Percentiles rank a stretch among this genome's conserved stretches.
Conservation (phyloP, 2,329 filamentous ascomycete species). For the Waltergamsia citrina region DNA sequence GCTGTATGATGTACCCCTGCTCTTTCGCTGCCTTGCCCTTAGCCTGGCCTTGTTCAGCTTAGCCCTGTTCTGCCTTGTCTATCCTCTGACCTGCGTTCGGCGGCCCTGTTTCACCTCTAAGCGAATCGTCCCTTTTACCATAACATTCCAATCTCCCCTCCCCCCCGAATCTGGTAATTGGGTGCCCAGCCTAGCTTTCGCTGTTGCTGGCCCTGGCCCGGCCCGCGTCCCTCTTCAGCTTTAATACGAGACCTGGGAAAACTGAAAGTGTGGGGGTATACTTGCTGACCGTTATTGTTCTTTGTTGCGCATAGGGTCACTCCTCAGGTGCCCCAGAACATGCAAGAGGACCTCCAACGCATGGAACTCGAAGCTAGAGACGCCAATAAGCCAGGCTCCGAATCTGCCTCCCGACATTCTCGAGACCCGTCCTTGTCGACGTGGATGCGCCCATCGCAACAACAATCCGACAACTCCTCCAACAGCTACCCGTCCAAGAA, state of each 20-base stretch:
- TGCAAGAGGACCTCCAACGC: slow-evolving; percentile 87
- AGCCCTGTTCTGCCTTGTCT: too few relatives aligned
- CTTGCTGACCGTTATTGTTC: slow-evolving; percentile 23
- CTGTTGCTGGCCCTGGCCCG: slow-evolving; percentile 13
- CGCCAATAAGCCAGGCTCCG: slow-evolving; percentile 20
- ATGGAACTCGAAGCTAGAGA: slow-evolving; percentile 72
- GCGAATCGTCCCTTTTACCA: too few relatives aligned
- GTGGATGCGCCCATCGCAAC: slow-evolving; percentile 11
- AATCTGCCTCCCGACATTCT: slow-evolving; percentile 21
- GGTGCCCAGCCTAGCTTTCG: too few relatives aligned
- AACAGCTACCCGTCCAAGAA: slow-evolving; percentile 25
- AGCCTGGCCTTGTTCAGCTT: too few relatives aligned
- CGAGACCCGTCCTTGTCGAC: slow-evolving; percentile 35
- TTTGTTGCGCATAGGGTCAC: slow-evolving; percentile 60
- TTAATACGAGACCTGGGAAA: too few relatives aligned
- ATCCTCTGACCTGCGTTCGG: too few relatives aligned
- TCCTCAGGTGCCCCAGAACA: slow-evolving; percentile 92
- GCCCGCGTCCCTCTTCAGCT: background rate
- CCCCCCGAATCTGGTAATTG: too few relatives aligned
- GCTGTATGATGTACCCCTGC: too few relatives aligned
- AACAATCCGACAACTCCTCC: slow-evolving; percentile 15
- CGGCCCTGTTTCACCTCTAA: too few relatives aligned
- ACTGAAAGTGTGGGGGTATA: slow-evolving; percentile 18
- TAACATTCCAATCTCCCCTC: too few relatives aligned
- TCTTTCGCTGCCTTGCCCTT: too few relatives aligned